Evolutionary conservation across 768 basidiomycete genomes (phyloP), one percentile per base, ranked within the genome.

Genomic region (Grammothele lineata): DNA sequence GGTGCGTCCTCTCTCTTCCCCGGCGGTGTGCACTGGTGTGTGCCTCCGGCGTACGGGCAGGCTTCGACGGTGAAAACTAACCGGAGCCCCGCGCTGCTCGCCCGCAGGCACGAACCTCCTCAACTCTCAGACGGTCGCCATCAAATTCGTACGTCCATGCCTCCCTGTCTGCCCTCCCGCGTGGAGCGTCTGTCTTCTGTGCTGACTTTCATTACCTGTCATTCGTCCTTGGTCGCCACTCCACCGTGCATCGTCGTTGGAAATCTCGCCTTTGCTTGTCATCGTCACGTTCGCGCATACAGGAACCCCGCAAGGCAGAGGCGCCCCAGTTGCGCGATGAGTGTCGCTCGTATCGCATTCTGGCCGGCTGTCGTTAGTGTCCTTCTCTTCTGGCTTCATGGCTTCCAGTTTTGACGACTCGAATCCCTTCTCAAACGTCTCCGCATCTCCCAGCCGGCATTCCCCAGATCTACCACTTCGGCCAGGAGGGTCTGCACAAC

Each of bases 381-480:
- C 34, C 44, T 18, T 25, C 44, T 27, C 18, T 12, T 40, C 23
- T n/a, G n/a, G n/a, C n/a, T n/a, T n/a, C n/a, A n/a, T n/a, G n/a
- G n/a, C n/a, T n/a, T n/a, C n/a, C n/a, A n/a, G n/a, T n/a, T n/a
- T n/a, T n/a, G n/a, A n/a, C n/a, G n/a, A n/a, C n/a, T n/a, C n/a
- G n/a, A n/a, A n/a, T n/a, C n/a, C n/a, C n/a, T n/a, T n/a, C n/a
- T n/a, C n/a, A n/a, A n/a, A n/a, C n/a, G n/a, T n/a, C n/a, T n/a
- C n/a, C n/a, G n/a, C n/a, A n/a, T n/a, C n/a, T n/a, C 55, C 45
- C 68, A 97, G 94, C 84, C 54, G 95, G 96, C 18, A 95, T 99
- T 40, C 95, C 94, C 22, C 94, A 98, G 71, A 97, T 99, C 67
- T 97, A 98, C 73, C 95, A 99, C 70, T 99, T 98, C 66, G 96